Conservation (phyloP, 805 yeast genomes). For the Saccharomycopsis capsularis region DNA sequence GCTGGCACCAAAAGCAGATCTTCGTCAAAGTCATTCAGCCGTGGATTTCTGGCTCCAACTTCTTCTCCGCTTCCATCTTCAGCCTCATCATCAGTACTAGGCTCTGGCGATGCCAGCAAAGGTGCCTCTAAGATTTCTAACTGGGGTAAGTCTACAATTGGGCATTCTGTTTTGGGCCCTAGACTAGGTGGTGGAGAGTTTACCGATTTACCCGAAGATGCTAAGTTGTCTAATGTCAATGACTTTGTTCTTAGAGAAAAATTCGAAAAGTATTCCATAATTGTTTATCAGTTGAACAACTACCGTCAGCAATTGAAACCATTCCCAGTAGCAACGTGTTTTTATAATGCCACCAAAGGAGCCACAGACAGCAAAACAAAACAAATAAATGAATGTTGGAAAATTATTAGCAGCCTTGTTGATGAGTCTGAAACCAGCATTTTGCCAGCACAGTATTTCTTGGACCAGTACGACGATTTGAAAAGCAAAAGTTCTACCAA, state of each 20-base stretch:
- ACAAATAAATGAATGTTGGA: constrained; percentile 72
- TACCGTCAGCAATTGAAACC: constrained; percentile 45
- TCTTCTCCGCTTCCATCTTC: background rate
- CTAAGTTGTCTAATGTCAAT: constrained; percentile 31
- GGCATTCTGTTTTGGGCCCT: constrained; percentile 32
- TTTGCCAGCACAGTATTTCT: constrained; percentile 19
- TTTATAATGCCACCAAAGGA: constrained; percentile 51
- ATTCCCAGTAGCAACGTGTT: constrained; percentile 53
- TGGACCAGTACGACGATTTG: constrained; percentile 21
- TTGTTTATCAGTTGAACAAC: constrained; percentile 64
- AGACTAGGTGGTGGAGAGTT: constrained; percentile 24
- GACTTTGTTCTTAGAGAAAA: constrained; percentile 40
- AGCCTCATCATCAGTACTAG: background rate
- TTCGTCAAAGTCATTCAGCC: background rate
- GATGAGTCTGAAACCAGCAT: constrained; percentile 28
- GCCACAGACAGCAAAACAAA: constrained; percentile 58
- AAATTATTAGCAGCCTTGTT: constrained; percentile 45
- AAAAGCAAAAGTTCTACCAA: constrained; percentile 30
- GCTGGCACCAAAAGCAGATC: background rate
- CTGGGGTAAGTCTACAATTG: constrained; percentile 31
- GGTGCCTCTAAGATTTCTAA: background rate
- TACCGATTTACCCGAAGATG: constrained; percentile 26
- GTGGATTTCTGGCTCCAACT: too few species aligned
- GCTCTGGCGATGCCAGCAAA: background rate
- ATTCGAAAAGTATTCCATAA: constrained; percentile 69